These are phyloP conservation scores for Termitomyces bulborhizus DNA, from an alignment of 768 basidiomycete genomes.

Conservation along the genomic window DNA sequence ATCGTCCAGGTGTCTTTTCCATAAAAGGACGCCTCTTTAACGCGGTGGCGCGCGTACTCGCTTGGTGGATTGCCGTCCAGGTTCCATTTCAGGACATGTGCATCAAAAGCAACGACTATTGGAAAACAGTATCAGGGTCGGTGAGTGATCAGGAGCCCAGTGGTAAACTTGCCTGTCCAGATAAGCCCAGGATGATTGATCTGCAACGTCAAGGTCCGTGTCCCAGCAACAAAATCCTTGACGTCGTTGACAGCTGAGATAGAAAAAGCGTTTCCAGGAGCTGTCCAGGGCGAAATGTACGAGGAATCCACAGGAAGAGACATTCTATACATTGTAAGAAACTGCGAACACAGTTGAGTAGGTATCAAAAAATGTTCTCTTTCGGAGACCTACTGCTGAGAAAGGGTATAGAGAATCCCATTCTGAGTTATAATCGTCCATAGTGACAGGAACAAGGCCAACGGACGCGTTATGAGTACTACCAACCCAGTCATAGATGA, in stretches of 20 bases:
- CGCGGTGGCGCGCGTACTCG: constrained; percentile 74
- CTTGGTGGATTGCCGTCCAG: constrained; percentile 74
- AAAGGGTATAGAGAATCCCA: constrained; percentile 88
- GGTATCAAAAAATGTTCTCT: not conserved
- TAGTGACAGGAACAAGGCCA: constrained; percentile 38
- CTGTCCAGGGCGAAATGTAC: constrained; percentile 47
- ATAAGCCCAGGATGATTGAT: constrained; percentile 78
- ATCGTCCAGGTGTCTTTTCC: constrained; percentile 68
- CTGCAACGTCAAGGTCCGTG: constrained; percentile 61
- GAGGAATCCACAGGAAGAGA: constrained; percentile 44
- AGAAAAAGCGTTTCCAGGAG: constrained; percentile 33
- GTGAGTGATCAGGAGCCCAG: not conserved
- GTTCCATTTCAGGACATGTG: constrained; percentile 82
- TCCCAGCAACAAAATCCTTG: constrained; percentile 49
- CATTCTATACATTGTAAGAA: constrained; percentile 81
- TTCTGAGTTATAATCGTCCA: constrained; percentile 77
- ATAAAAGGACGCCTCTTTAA: constrained; percentile 90
- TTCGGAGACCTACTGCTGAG: constrained; percentile 42
- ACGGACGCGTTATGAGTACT: constrained; percentile 16
- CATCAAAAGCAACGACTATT: constrained; percentile 83
- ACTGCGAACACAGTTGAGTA: constrained; percentile 33
- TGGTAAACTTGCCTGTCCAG: constrained; percentile 58
- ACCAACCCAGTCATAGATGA: constrained; percentile 38
- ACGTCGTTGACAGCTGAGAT: constrained; percentile 55
- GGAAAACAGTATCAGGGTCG: not conserved